Conservation (phyloP, 768 basidiomycete genomes). For the Tephrocybe sp. region DNA sequence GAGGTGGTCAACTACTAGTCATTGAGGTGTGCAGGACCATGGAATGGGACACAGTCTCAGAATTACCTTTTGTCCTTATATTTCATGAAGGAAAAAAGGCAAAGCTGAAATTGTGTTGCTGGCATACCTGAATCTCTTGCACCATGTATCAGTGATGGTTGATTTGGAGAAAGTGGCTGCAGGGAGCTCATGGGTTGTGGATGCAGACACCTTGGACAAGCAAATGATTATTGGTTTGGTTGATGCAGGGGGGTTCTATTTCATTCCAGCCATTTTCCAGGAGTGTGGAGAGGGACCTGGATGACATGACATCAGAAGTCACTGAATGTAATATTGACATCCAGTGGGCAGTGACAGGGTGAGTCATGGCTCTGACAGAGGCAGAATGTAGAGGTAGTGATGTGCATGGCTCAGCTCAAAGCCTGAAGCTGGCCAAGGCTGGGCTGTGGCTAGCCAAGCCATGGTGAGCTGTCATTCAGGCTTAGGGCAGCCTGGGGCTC, state of each 20-base stretch:
- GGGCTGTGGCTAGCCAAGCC: too few relatives aligned
- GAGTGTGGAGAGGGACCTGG: too few relatives aligned
- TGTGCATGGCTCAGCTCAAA: too few relatives aligned
- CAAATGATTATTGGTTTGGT: not conserved
- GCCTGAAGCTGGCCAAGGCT: too few relatives aligned
- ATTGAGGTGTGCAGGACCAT: too few relatives aligned
- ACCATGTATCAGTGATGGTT: not conserved
- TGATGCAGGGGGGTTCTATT: not conserved
- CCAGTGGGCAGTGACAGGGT: not conserved
- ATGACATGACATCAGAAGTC: not conserved
- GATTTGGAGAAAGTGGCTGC: not conserved
- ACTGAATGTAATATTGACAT: not conserved
- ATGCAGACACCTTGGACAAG: not conserved
- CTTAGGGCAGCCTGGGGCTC: too few relatives aligned
- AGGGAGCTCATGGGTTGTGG: not conserved
- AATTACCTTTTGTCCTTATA: too few relatives aligned
- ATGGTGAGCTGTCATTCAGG: too few relatives aligned
- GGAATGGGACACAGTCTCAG: too few relatives aligned
- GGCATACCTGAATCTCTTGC: constrained; percentile 1
- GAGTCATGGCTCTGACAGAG: not conserved
- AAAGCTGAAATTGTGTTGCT: not conserved
- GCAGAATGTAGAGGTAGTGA: not conserved
- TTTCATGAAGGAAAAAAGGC: too few relatives aligned
- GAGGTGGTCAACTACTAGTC: too few relatives aligned
- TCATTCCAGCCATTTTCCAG: not conserved